Evolutionary conservation across 2,329 filamentous ascomycete species (phyloP), one percentile per base, ranked within the genome.

Genomic region (Lizonia empirigonia): DNA sequence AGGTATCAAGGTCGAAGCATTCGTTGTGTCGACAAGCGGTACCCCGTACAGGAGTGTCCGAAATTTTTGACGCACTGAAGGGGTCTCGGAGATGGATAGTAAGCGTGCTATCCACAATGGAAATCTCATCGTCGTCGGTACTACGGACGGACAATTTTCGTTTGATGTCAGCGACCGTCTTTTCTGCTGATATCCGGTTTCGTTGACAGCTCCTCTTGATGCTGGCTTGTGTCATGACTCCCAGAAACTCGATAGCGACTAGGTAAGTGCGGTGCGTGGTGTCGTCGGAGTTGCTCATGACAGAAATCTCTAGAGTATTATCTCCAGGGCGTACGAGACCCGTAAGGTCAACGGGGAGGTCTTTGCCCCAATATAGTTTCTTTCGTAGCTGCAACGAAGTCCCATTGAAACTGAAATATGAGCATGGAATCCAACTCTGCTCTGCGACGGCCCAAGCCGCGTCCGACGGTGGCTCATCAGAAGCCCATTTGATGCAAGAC

Each of bases 1-100:
- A 97, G 1, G 84, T 92, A 16, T 88, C 82, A 7, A 97, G 83
- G 69, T 97, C 93, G 68, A 97, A 97, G 68, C 91, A 96, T 67
- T 97, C 90, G 27, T 87, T 77, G 68, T 99, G 93, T 19, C 77
- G 77, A 70, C 94, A 99, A 3, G 71, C 62, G 7, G 65, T 76
- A 20, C 90, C 86, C 22, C 92, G 86, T 2, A 87, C 90, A 1
- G 94, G 93, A 0, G 81, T 79, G 5, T 82, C 77, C 68, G 89
- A 91, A 9, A 94, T 73, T 7, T 58, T 64, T 27, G 68, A 70
- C 32, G 67, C 70, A 38, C 69, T 74, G 58, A 79, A 76, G 0
- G 79, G 79, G 45, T 82, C 80, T 53, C 74, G 71, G 10, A 82
- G 64, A 6, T 67, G 71, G 55, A 82, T 76, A 4, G 70, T 76